phyloP scores from a whole-genome alignment of 352 stramenopile species.

The Pythium dissimile region DNA sequence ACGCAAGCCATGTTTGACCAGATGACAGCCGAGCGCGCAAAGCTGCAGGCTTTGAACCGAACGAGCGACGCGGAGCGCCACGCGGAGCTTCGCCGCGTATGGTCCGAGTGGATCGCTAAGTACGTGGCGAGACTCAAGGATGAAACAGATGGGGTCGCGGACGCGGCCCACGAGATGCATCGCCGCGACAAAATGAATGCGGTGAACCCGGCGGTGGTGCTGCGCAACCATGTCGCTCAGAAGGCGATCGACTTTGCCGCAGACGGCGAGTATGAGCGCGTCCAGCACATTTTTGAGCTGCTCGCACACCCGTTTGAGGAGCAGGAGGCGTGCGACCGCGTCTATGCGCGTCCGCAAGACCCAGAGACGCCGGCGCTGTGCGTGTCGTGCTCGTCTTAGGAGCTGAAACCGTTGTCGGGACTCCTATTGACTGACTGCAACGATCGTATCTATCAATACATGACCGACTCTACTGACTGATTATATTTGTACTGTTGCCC shows the following conservation, averaged over 20 bases:
- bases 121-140: slow-evolving; percentile 49
- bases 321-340: slow-evolving; percentile 30
- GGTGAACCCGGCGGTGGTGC: slow-evolving; percentile 80
- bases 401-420: neutral
- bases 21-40: slow-evolving; percentile 49
- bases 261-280: slow-evolving; percentile 55
- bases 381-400: slow-evolving; percentile 83
- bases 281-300: slow-evolving; percentile 71
- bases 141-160: slow-evolving; percentile 33
- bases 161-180: slow-evolving; percentile 31
- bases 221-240: slow-evolving; percentile 90
- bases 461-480: neutral
- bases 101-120: slow-evolving; percentile 51
- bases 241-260: slow-evolving; percentile 79
- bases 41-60: slow-evolving; percentile 35
- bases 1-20: slow-evolving; percentile 49
- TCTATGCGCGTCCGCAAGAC: slow-evolving; percentile 52
- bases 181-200: slow-evolving; percentile 47
- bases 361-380: slow-evolving; percentile 46
- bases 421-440: too few species aligned
- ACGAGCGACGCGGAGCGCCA: slow-evolving; percentile 47
- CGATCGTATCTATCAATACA: slow-evolving; percentile 20
- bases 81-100: slow-evolving; percentile 39
- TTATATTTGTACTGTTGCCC: neutral
- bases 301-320: slow-evolving; percentile 72